These are phyloP conservation scores for Termitomyces sp. DNA, from an alignment of 768 basidiomycete species.

Conservation along the genomic window DNA sequence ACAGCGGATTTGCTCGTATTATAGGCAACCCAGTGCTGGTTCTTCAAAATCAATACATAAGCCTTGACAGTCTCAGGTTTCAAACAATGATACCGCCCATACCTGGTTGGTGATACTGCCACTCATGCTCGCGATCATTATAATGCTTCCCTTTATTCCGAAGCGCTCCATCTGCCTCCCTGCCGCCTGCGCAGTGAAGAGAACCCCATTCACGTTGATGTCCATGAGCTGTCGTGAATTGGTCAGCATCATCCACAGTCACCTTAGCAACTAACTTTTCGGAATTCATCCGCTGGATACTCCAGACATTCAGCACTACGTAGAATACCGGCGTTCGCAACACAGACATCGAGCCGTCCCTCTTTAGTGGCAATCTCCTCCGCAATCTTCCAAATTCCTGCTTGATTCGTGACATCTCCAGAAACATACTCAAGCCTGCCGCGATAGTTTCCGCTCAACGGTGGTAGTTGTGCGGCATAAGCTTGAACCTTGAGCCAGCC, in stretches of 20 bases:
- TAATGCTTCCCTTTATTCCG: constrained; percentile 44
- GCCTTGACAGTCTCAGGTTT: background rate
- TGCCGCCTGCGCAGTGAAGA: constrained; percentile 58
- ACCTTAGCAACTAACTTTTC: constrained; percentile 34
- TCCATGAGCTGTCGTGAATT: constrained; percentile 39
- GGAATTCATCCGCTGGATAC: constrained; percentile 49
- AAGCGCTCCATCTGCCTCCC: constrained; percentile 51
- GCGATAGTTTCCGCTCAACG: constrained; percentile 16
- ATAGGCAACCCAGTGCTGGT: constrained; percentile 66
- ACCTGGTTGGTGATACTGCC: constrained; percentile 60
- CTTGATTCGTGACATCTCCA: constrained; percentile 54
- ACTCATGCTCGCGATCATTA: constrained; percentile 56
- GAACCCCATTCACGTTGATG: constrained; percentile 53
- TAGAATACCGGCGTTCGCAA: constrained; percentile 64
- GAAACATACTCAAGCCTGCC: constrained; percentile 40
- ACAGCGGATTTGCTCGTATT: constrained; percentile 75
- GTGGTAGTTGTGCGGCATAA: constrained; percentile 31
- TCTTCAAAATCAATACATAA: constrained; percentile 24
- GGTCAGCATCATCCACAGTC: background rate
- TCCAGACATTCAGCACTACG: constrained; percentile 45
- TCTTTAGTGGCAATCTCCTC: constrained; percentile 53
- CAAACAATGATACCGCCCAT: constrained; percentile 1
- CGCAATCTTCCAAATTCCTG: constrained; percentile 35
- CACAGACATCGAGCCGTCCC: constrained; percentile 55
- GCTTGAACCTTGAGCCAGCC: constrained; percentile 44